Evolutionary conservation across 768 basidiomycete genomes (phyloP).

Genomic region (Holtermannia corniformis): DNA sequence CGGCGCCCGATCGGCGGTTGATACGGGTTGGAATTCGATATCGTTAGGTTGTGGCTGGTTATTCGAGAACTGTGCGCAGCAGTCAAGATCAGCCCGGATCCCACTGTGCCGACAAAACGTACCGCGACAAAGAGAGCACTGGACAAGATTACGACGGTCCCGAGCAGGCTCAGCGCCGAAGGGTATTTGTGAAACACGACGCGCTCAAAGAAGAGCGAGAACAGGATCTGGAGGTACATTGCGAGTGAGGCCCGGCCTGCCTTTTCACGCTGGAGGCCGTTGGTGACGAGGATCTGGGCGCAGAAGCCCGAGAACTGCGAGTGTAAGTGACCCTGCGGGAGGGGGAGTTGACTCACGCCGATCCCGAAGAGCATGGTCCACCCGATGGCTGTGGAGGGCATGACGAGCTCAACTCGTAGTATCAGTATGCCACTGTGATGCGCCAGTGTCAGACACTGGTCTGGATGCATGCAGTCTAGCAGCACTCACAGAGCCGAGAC

Average conservation of each 20-base stretch:
- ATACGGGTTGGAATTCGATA: not conserved
- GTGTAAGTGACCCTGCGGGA: not conserved
- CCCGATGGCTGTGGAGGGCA: conserved; percentile 11
- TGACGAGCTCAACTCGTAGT: conserved; percentile 28
- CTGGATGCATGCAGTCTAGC: conserved; percentile 1
- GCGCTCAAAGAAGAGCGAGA: conserved; percentile 56
- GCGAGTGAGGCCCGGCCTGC: conserved; percentile 57
- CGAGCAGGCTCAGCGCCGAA: conserved; percentile 53
- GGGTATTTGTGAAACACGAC: conserved; percentile 57
- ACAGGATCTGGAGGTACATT: conserved; percentile 59
- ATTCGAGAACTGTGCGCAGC: not conserved
- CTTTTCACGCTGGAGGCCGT: conserved; percentile 58
- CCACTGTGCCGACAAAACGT: conserved; percentile 18
- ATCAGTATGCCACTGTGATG: conserved; percentile 17
- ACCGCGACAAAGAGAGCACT: conserved; percentile 61
- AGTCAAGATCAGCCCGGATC: no score
- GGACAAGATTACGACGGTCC: conserved; percentile 56
- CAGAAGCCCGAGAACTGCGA: conserved; percentile 41
- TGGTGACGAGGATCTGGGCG: conserved; percentile 50
- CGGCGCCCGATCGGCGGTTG: not conserved
- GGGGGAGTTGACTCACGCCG: conserved; percentile 26
- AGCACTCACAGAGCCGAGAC: conserved; percentile 38
- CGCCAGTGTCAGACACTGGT: not conserved
- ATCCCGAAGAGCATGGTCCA: conserved; percentile 30
- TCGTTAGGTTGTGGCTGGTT: not conserved